A percentile compares a stretch with the other conserved stretches of the same genome.
phyloP scores from a whole-genome alignment of 768 basidiomycete species.

The Rhodocollybia butyracea region DNA sequence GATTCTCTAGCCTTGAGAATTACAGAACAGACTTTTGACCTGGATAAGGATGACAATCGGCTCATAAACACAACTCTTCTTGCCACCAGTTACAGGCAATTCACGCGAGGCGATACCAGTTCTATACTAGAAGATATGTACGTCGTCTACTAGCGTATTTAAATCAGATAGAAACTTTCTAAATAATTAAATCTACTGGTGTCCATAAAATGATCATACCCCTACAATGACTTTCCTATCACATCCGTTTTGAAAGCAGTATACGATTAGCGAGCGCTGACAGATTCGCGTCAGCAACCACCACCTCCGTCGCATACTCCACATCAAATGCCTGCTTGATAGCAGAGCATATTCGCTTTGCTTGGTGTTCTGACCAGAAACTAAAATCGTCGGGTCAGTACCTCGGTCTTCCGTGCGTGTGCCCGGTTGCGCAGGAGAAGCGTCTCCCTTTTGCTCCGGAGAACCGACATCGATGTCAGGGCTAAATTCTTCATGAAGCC shows the following conservation, averaged over 20 bases:
- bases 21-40: too few species aligned
- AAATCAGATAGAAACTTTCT: neutral
- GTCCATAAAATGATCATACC: too few species aligned
- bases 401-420: slow-evolving; percentile 31
- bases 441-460: neutral
- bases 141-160: too few species aligned
- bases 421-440: neutral
- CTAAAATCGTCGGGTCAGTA: slow-evolving; percentile 90
- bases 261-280: slow-evolving; percentile 82
- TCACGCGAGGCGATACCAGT: too few species aligned
- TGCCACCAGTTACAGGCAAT: too few species aligned
- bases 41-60: too few species aligned
- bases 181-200: neutral
- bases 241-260: slow-evolving; percentile 67
- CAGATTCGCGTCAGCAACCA: slow-evolving; percentile 92
- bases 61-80: too few species aligned
- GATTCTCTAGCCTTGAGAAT: too few species aligned
- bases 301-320: slow-evolving; percentile 85
- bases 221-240: too few species aligned
- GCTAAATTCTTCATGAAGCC: neutral
- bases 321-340: slow-evolving; percentile 83
- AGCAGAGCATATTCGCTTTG: slow-evolving; percentile 78
- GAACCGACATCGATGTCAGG: slow-evolving; percentile 15
- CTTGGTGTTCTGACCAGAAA: slow-evolving; percentile 90
- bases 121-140: too few species aligned